These are phyloP conservation scores for Ophiostoma quercus DNA, from an alignment of 2,329 filamentous ascomycete genomes.

Conservation along the genomic window DNA sequence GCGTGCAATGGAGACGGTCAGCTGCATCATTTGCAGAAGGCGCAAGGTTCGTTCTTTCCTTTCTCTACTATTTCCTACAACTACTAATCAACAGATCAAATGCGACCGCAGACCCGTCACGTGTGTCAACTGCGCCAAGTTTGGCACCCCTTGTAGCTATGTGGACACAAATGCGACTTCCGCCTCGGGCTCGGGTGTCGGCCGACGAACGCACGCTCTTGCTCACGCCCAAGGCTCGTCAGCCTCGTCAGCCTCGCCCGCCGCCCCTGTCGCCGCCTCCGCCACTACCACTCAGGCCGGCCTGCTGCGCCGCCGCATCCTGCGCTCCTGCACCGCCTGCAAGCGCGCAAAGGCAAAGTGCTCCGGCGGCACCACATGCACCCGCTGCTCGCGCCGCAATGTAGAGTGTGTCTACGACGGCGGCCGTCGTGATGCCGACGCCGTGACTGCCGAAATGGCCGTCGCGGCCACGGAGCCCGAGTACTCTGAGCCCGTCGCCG, in stretches of 20 bases:
- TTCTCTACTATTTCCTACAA: background rate
- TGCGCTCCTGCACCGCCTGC: constrained; percentile 53
- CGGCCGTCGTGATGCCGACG: background rate
- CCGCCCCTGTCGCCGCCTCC: background rate
- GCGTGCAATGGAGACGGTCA: constrained; percentile 30
- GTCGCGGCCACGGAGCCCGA: background rate
- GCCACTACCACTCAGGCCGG: constrained; percentile 20
- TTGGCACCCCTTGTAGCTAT: constrained; percentile 22
- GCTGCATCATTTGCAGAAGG: constrained; percentile 23
- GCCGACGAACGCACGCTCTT: background rate
- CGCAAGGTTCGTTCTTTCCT: constrained; percentile 20
- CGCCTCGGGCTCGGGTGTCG: constrained; percentile 20
- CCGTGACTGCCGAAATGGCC: background rate
- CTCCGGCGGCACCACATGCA: constrained; percentile 32
- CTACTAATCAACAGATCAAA: constrained; percentile 18
- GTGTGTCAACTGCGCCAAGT: constrained; percentile 23
- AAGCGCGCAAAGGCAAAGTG: constrained; percentile 51
- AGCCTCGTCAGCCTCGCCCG: background rate
- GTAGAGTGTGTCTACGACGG: constrained; percentile 21
- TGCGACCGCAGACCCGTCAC: constrained; percentile 20
- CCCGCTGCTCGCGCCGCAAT: constrained; percentile 15
- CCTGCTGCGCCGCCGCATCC: constrained; percentile 20
- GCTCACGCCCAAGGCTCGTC: background rate
- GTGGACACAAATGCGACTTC: constrained; percentile 20
- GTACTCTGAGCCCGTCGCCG: background rate